Evolutionary conservation across 148 eudicot genomes (phyloP), one percentile per base, ranked within the genome.

Genomic region (Polygonum aviculare): DNA sequence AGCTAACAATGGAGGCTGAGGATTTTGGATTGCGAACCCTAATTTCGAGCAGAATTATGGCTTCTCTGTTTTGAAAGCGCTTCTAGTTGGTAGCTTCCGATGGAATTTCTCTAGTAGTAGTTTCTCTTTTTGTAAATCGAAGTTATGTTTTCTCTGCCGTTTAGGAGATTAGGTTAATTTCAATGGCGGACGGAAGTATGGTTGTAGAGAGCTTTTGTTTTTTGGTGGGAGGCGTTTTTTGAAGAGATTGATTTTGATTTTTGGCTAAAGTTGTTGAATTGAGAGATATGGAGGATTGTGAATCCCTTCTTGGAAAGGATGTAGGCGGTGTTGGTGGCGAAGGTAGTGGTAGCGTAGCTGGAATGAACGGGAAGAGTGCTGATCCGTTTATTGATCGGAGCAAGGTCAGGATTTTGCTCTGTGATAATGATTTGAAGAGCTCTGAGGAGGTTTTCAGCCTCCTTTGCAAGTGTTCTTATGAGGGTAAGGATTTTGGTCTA

Each of bases 341-440:
- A 19, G 40, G 55, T 44, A 21, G 55, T 60, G 54, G 73, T 54
- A 77, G 79, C 54, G 86, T 79, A 48, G 71, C 62, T 60, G 51
- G 57, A 18, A 67, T 77, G 81, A 50, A 90, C 85, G 84, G 81
- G 79, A 15, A 87, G 84, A 67, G 45, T 38, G 44, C 44, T 60
- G 95, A 90, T 69, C 90, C 85, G 74, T 93, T 93, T 78, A 85
- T 93, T 38, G 96, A 93, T 86, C 86, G 96, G 65, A 93, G 93
- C 81, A 90, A 89, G 84, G 98, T 93, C 39, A 82, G 93, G 85
- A 90, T 93, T 80, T 89, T 93, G 87, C 77, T 93, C 72, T 93
- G 93, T 69, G 98, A 93, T 77, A 90, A 85, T 71, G 91, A 93
- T 83, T 50, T 74, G 21, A 87, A 84, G 77, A 87, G 93, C 69